Evolutionary conservation across 768 basidiomycete genomes (phyloP).

Genomic region (Leccinum variicolor): DNA sequence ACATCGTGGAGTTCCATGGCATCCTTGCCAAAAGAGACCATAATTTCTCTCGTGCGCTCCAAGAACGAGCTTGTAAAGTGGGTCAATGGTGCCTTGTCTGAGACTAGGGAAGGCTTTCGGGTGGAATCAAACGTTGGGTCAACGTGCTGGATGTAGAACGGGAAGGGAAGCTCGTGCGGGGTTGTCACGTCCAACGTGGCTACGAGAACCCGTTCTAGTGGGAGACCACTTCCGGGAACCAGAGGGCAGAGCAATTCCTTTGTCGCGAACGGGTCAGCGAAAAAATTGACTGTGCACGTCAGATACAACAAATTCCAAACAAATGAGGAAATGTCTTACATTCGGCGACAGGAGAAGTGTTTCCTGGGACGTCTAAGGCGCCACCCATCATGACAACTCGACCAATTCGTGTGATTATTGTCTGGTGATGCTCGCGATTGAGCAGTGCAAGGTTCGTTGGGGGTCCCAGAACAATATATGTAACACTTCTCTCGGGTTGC

Average conservation of each 20-base stretch:
- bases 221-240: slow-evolving; percentile 42
- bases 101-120: slow-evolving; percentile 41
- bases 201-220: slow-evolving; percentile 64
- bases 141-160: slow-evolving; percentile 51
- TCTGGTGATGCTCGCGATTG: slow-evolving; percentile 50
- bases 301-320: not conserved
- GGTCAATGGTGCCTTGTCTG: slow-evolving; percentile 53
- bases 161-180: slow-evolving; percentile 73
- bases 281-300: slow-evolving; percentile 65
- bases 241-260: slow-evolving; percentile 55
- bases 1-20: slow-evolving; percentile 91
- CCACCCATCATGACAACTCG: slow-evolving; percentile 93
- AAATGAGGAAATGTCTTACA: slow-evolving; percentile 46
- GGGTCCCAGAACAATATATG: slow-evolving; percentile 73
- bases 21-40: slow-evolving; percentile 79
- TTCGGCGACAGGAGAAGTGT: slow-evolving; percentile 77
- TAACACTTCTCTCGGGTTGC: slow-evolving; percentile 50
- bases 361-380: slow-evolving; percentile 87
- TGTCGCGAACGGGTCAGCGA: slow-evolving; percentile 84
- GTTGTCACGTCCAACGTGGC: slow-evolving; percentile 84
- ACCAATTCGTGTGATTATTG: slow-evolving; percentile 58
- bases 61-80: slow-evolving; percentile 83
- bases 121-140: slow-evolving; percentile 60
- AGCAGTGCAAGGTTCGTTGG: slow-evolving; percentile 77
- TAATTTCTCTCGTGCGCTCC: slow-evolving; percentile 68